Percentiles rank a stretch among this genome's conserved stretches.
These are phyloP conservation scores for Ramicandelaber brevisporus DNA, from an alignment of 192 early-diverging fungal species.

Conservation along the genomic window DNA sequence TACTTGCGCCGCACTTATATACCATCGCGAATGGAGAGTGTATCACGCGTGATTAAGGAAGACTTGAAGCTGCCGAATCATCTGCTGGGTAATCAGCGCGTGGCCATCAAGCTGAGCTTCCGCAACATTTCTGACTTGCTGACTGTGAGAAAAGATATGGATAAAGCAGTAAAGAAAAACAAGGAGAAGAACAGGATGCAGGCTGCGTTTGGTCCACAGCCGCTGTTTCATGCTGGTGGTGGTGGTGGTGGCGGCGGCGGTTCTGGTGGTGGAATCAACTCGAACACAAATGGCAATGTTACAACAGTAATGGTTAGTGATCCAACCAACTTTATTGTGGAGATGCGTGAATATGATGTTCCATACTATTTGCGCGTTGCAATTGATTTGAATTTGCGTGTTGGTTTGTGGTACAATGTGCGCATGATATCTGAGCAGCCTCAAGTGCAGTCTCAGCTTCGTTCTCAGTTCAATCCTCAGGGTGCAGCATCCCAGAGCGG, in stretches of 20 bases:
- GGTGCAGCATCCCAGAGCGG: conserved; percentile 29
- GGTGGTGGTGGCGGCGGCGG: not conserved
- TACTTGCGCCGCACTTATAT: conserved; percentile 45
- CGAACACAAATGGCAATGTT: not conserved
- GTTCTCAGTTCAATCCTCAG: no score
- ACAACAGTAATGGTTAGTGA: conserved; percentile 3
- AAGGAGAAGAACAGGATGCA: conserved; percentile 25
- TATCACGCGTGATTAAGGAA: conserved; percentile 47
- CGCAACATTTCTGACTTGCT: conserved; percentile 62
- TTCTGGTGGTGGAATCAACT: conserved; percentile 4
- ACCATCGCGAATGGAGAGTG: no score
- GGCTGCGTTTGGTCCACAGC: conserved; percentile 37
- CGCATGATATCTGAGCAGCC: no score
- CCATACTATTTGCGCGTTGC: conserved; percentile 85
- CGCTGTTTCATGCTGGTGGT: not conserved
- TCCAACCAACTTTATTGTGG: conserved; percentile 44
- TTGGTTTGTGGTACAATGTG: conserved; percentile 87
- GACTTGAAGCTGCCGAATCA: conserved; percentile 85
- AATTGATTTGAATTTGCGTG: conserved; percentile 80
- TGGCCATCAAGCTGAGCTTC: conserved; percentile 55
- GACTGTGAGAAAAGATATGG: conserved; percentile 38
- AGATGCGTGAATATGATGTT: conserved; percentile 94
- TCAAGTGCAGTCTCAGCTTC: no score
- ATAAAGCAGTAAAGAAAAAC: conserved; percentile 45
- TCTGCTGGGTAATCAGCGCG: conserved; percentile 40